Evolutionary conservation across 2,329 filamentous ascomycete genomes (phyloP).

Genomic region (Pseudogymnoascus sp.): DNA sequence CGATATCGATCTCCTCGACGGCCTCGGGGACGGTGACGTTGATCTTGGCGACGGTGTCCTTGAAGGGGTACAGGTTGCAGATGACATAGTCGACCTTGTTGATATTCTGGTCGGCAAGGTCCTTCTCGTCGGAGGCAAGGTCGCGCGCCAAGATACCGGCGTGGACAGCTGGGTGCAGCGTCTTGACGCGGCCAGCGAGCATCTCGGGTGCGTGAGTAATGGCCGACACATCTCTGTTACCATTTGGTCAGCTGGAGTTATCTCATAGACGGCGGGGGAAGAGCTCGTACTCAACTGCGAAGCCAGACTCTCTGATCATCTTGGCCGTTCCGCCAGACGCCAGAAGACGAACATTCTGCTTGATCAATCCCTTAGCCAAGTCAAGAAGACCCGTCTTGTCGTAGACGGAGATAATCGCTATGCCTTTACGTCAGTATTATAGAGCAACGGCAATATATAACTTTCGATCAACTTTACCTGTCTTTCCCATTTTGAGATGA

Average conservation of each 20-base stretch:
- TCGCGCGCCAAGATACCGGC: conserved; percentile 87
- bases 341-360: conserved; percentile 85
- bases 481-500: conserved; percentile 15
- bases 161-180: conserved; percentile 88
- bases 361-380: conserved; percentile 80
- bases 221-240: conserved; percentile 84
- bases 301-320: conserved; percentile 94
- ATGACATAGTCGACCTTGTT: conserved; percentile 93
- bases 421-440: conserved; percentile 23
- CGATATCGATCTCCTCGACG: conserved; percentile 98
- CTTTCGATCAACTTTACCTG: conserved; percentile 2
- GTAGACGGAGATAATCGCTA: conserved; percentile 94
- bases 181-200: conserved; percentile 89
- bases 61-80: conserved; percentile 99
- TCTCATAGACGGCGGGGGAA: background rate
- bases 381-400: conserved; percentile 96
- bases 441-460: background rate
- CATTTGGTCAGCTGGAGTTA: background rate
- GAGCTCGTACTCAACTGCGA: conserved; percentile 79
- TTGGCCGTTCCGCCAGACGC: conserved; percentile 92
- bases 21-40: conserved; percentile 95
- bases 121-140: conserved; percentile 92
- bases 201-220: conserved; percentile 97
- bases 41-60: conserved; percentile 93
- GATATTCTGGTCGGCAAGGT: conserved; percentile 91